Conservation (phyloP, 108 stramenopile genomes). For the Thalassiosira profunda region DNA sequence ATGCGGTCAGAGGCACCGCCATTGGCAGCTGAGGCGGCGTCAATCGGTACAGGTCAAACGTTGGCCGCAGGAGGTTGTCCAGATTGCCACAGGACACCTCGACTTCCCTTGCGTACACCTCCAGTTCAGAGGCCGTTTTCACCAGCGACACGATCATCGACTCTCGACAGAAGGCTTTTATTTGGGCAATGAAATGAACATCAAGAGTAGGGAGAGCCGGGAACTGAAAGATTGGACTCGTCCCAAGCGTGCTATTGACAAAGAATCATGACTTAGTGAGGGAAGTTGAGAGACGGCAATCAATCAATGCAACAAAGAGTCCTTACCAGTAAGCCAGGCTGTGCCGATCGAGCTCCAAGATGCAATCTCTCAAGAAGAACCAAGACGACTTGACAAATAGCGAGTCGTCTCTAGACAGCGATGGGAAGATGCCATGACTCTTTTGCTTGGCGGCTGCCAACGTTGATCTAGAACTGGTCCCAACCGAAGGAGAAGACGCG, state of each 20-base stretch:
- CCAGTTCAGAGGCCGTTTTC: constrained; percentile 81
- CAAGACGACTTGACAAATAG: constrained; percentile 73
- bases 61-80: constrained; percentile 70
- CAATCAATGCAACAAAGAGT: too few relatives aligned
- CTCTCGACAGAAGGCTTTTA: constrained; percentile 79
- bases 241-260: constrained; percentile 61
- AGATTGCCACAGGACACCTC: constrained; percentile 85
- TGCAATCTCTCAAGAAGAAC: constrained; percentile 63
- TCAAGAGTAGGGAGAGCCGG: constrained; percentile 85
- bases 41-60: constrained; percentile 64
- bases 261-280: too few relatives aligned
- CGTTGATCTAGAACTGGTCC: constrained; percentile 28
- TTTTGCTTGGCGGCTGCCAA: constrained; percentile 33
- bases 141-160: constrained; percentile 81
- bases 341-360: constrained; percentile 71
- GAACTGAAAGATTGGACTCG: constrained; percentile 68
- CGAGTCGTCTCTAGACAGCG: constrained; percentile 70
- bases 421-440: constrained; percentile 53
- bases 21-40: constrained; percentile 62
- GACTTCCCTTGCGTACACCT: constrained; percentile 82
- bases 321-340: constrained; percentile 64
- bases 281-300: too few relatives aligned
- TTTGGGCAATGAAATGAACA: constrained; percentile 85
- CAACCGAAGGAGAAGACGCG: constrained; percentile 45
- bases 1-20: constrained; percentile 72